Base-by-base conservation (phyloP, 495 filamentous ascomycete species). In the Lasiosphaeria miniovina region DNA sequence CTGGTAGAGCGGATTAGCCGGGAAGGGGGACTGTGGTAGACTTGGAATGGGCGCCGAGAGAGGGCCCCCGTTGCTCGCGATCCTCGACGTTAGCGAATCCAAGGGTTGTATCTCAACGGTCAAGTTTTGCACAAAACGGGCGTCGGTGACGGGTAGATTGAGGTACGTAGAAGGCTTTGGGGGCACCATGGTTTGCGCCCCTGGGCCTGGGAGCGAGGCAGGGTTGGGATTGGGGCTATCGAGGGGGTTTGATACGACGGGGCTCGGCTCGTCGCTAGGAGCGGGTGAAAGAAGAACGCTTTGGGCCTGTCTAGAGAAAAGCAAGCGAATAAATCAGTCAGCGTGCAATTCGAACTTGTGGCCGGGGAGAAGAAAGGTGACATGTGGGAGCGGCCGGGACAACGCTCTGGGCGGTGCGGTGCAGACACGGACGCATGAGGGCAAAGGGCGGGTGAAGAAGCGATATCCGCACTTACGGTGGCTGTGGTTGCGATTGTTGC, bases 251-350 rank as follows among this genome's bases (percentile, higher is more conserved):
- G 69, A 66, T 9, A 69, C 45, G 53, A 62, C 68, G 36, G 77
- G 78, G 60, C 77, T 82, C 17, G 74, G 74, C 52, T 82, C 82
- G 60, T 83, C 77, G 66, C 79, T 86, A 4, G 81, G 78, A 15
- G 81, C 76, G 45, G 84, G 83, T 12, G 84, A 85, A 1, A 78
- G 84, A 46, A 84, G 74, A 32, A 82, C 67, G 43, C 10, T 48
- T 64, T 63, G 66, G 7, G 49, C 48, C 49, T 56, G 63, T 36
- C 61, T 67, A 54, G 33, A 8, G 15, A 7, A 46, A 46, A 11
- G 12, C 38, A 41, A 50, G 34, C 14, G 46, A 36, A 41, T 14
- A 50, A 35, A 11, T 10, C 14, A 31, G 43, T 60, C 33, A 58
- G 62, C 54, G 52, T 38, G 49, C 9, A 56, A 10, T 45, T 32